These are phyloP conservation scores for Lentinula boryana DNA, from an alignment of 768 basidiomycete genomes.

Conservation along the genomic window DNA sequence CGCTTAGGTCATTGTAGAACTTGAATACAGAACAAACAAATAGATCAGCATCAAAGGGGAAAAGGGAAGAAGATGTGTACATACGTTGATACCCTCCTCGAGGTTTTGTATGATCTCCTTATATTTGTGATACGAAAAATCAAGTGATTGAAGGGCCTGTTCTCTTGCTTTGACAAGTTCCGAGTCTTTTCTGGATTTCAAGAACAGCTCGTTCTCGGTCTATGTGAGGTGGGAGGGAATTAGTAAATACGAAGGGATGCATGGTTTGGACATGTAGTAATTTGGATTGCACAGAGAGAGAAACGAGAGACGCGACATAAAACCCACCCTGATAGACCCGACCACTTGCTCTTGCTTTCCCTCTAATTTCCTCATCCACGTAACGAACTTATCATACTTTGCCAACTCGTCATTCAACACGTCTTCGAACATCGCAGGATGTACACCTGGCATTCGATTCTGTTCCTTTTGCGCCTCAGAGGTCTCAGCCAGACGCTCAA, in stretches of 20 bases:
- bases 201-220: slow-evolving; percentile 66
- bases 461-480: background rate
- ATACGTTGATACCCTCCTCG: slow-evolving; percentile 82
- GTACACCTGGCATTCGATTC: slow-evolving; percentile 26
- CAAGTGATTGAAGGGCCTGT: slow-evolving; percentile 73
- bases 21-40: slow-evolving; percentile 19
- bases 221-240: slow-evolving; percentile 7
- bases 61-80: slow-evolving; percentile 5
- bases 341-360: slow-evolving; percentile 63
- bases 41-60: background rate
- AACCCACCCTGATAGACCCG: slow-evolving; percentile 55
- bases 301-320: slow-evolving; percentile 8
- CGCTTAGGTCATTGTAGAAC: slow-evolving; percentile 88
- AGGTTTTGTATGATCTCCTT: slow-evolving; percentile 79
- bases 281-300: background rate
- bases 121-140: slow-evolving; percentile 84
- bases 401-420: slow-evolving; percentile 70
- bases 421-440: slow-evolving; percentile 85
- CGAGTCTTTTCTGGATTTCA: slow-evolving; percentile 75
- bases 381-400: slow-evolving; percentile 76
- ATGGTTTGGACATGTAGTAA: no score
- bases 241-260: background rate
- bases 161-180: slow-evolving; percentile 75
- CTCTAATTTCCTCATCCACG: slow-evolving; percentile 46
- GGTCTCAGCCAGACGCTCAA: slow-evolving; percentile 56